Conservation (phyloP, 139 green algal species). For the Picochlorum costavermella region DNA sequence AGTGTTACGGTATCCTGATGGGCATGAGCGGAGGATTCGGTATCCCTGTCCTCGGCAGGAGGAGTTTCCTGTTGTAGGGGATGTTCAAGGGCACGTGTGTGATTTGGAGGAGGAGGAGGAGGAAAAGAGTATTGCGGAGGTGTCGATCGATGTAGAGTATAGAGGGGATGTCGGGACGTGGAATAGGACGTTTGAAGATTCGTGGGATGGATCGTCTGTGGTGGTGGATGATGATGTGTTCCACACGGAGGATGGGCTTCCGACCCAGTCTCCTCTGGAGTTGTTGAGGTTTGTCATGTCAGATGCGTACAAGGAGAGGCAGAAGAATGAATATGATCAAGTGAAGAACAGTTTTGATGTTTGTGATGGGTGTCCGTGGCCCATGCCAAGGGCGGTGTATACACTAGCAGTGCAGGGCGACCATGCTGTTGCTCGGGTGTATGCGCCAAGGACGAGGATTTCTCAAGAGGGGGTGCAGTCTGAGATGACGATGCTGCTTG, state of each 20-base stretch:
- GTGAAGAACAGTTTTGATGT: slow-evolving; percentile 44
- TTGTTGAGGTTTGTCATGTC: slow-evolving; percentile 33
- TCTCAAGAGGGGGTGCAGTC: slow-evolving; percentile 23
- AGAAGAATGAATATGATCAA: slow-evolving; percentile 18
- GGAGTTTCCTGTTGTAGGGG: not conserved
- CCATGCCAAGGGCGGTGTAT: slow-evolving; percentile 51
- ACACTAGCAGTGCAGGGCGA: slow-evolving; percentile 30
- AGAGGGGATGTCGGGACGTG: not conserved
- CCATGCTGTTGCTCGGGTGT: slow-evolving; percentile 9
- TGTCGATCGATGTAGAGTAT: slow-evolving; percentile 4
- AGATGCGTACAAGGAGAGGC: slow-evolving; percentile 26
- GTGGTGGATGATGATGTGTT: slow-evolving; percentile 13
- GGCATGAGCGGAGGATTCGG: slow-evolving; percentile 36
- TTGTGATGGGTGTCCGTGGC: slow-evolving; percentile 51
- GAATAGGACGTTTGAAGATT: slow-evolving; percentile 3
- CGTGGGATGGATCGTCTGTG: not conserved
- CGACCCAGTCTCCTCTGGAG: slow-evolving; percentile 16
- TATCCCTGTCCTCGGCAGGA: slow-evolving; percentile 30
- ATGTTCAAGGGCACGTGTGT: slow-evolving; percentile 4
- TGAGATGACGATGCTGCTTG: slow-evolving; percentile 49
- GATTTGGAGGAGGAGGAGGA: not conserved
- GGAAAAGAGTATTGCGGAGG: not conserved
- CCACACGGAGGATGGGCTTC: not conserved
- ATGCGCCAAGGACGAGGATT: slow-evolving; percentile 49
- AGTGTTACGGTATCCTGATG: slow-evolving; percentile 48